Evolutionary conservation across 73 alveolate genomes (phyloP), one percentile per base, ranked within the genome.

Genomic region (Uronychia setigera): DNA sequence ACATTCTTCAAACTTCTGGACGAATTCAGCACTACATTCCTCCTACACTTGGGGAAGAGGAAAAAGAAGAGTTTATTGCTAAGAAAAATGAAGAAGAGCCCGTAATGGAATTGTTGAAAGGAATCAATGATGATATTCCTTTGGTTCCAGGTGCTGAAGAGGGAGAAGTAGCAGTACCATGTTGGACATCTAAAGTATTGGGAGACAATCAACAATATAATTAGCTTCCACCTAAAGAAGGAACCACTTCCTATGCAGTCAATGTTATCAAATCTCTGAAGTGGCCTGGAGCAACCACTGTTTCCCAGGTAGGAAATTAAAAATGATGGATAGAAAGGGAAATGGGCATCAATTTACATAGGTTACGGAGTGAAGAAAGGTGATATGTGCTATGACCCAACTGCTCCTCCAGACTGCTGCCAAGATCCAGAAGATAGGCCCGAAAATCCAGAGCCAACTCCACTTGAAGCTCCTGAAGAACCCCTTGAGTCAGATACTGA

Each of bases 271-370:
- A 92, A 86, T 92, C 97, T 35, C 85, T 95, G 81, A 95, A 98
- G 88, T 98, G 99, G 99, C 99, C 98, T n/a, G 99, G 99, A 60
- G 98, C 98, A 13, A 94, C 85, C 9, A 96, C 96, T 85, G 97
- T 92, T 77, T 92, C 93, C 76, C 59, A 95, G 79, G 92, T 89
- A 57, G 95, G 96, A 74, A 80, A 33, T 31, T 77, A 58, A 29
- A 13, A 5, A 46, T 19, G n/a, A n/a, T n/a, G n/a, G n/a, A 5
- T 19, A 46, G 67, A 81, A 25, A 35, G 88, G 88, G 1, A 96
- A 92, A 86, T 92, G 86, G 74, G 82, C 93, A 76, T 83, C 91
- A 80, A 92, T 97, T 76, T 97, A 97, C 92, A 81, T 95, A 78
- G 99, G 99, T 59, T 89, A 97, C 94, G 99, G 99, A 29, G 81